Percentiles rank a stretch among this genome's conserved stretches.
Evolutionary conservation across 2,329 filamentous ascomycete species (phyloP).

Genomic region (Phialophora tarda): DNA sequence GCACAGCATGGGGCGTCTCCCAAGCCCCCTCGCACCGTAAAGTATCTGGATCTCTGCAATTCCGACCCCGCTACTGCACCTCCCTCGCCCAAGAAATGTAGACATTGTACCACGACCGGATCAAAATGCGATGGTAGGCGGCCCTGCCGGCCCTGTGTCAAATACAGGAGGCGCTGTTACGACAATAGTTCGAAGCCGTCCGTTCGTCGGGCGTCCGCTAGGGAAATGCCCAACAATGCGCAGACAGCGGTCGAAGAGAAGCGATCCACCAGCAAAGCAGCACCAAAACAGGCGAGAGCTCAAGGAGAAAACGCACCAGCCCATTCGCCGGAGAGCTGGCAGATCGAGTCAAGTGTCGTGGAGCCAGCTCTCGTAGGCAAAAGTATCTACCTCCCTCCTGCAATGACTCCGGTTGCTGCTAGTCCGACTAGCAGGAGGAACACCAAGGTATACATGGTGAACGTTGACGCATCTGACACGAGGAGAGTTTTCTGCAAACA

Average conservation of each 20-base stretch:
- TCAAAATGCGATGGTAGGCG: neutral
- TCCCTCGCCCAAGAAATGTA: neutral
- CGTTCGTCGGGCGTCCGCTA: neutral
- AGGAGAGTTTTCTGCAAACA: neutral
- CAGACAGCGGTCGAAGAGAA: neutral
- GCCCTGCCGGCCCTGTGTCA: neutral
- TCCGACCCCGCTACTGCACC: neutral
- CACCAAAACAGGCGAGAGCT: neutral
- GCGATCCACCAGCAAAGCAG: neutral
- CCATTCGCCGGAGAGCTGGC: neutral
- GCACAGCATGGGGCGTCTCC: neutral
- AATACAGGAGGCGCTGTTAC: neutral
- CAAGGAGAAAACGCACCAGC: neutral
- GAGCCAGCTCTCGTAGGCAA: neutral
- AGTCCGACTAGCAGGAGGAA: neutral
- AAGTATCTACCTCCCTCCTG: neutral
- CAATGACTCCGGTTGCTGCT: neutral
- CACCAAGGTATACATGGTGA: neutral
- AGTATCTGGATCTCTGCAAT: slow-evolving; percentile 6
- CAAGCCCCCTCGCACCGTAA: neutral
- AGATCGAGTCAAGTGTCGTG: neutral
- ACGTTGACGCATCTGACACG: neutral
- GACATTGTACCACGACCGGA: neutral
- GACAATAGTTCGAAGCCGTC: neutral
- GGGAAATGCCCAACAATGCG: neutral